These are phyloP conservation scores for Baorangia bicolor DNA, from an alignment of 768 basidiomycete genomes.

Conservation along the genomic window DNA sequence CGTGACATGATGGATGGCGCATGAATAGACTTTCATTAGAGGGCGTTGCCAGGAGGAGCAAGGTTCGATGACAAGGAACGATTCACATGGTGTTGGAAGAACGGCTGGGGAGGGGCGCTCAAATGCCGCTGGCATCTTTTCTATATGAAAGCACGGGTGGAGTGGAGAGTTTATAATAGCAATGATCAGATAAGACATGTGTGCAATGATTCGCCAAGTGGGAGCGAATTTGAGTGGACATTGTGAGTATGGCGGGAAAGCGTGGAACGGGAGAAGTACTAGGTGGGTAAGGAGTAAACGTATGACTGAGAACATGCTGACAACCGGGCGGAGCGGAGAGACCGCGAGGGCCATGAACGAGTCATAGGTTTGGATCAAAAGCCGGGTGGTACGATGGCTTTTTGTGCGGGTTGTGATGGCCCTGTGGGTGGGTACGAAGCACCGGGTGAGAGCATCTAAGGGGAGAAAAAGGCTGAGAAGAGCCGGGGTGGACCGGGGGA, in stretches of 20 bases:
- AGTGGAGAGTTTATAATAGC: conserved; percentile 30
- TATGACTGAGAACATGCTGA: conserved; percentile 7
- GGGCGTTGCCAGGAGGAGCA: conserved; percentile 31
- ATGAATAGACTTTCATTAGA: conserved; percentile 29
- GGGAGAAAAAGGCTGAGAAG: conserved; percentile 13
- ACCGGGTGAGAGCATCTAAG: conserved; percentile 68
- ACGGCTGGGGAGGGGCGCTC: conserved; percentile 16
- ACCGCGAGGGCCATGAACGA: not conserved
- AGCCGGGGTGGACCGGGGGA: not conserved
- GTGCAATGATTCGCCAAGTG: conserved; percentile 9
- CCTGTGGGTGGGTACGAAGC: conserved; percentile 57
- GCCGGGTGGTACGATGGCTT: conserved; percentile 79
- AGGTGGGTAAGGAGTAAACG: conserved; percentile 12
- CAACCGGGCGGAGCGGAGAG: not conserved
- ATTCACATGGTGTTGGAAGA: conserved; percentile 23
- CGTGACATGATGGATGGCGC: conserved; percentile 16
- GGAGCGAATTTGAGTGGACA: conserved; percentile 10
- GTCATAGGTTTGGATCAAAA: conserved; percentile 48
- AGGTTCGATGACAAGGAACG: conserved; percentile 6
- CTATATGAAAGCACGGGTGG: conserved; percentile 19
- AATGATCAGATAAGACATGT: conserved; percentile 28
- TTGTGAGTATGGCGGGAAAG: conserved; percentile 8
- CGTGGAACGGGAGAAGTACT: conserved; percentile 17
- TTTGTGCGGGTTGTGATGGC: conserved; percentile 35
- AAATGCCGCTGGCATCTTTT: conserved; percentile 24